Evolutionary conservation across 2,329 filamentous ascomycete genomes (phyloP).

Genomic region (Zopfia rhizophila): DNA sequence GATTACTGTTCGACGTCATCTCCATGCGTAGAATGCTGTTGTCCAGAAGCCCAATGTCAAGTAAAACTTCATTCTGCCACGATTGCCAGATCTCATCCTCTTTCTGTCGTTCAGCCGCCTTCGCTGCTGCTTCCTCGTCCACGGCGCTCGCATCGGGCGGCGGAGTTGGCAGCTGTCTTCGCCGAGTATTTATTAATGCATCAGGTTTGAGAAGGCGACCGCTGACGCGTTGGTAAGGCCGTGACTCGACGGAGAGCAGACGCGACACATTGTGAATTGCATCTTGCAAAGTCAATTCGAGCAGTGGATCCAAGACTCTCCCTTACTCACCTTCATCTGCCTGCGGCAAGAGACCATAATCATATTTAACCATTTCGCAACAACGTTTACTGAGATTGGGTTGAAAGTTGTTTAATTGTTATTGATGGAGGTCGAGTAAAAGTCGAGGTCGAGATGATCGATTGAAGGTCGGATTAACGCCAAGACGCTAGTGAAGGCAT

Average conservation of each 20-base stretch:
- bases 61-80: slow-evolving; percentile 82
- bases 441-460: too few relatives aligned
- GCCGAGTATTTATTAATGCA: slow-evolving; percentile 68
- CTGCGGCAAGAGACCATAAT: slow-evolving; percentile 76
- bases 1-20: slow-evolving; percentile 85
- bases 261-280: slow-evolving; percentile 83
- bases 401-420: not conserved
- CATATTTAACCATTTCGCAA: slow-evolving; percentile 58
- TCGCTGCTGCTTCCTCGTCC: slow-evolving; percentile 57
- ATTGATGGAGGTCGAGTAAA: too few relatives aligned
- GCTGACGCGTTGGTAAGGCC: slow-evolving; percentile 88
- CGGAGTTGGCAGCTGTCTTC: slow-evolving; percentile 70
- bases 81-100: slow-evolving; percentile 68
- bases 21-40: slow-evolving; percentile 88
- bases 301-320: slow-evolving; percentile 1
- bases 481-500: too few relatives aligned
- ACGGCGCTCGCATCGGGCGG: slow-evolving; percentile 68
- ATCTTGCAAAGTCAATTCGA: slow-evolving; percentile 58
- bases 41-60: slow-evolving; percentile 91
- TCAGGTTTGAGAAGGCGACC: slow-evolving; percentile 79
- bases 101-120: slow-evolving; percentile 60
- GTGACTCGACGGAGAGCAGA: slow-evolving; percentile 89
- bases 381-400: not conserved
- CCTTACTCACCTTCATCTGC: slow-evolving; percentile 67
- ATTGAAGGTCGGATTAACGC: too few relatives aligned